Percentiles rank a stretch among this genome's conserved stretches.
Conservation (phyloP, 2,329 filamentous ascomycete genomes). For the Fusarium continuum region DNA sequence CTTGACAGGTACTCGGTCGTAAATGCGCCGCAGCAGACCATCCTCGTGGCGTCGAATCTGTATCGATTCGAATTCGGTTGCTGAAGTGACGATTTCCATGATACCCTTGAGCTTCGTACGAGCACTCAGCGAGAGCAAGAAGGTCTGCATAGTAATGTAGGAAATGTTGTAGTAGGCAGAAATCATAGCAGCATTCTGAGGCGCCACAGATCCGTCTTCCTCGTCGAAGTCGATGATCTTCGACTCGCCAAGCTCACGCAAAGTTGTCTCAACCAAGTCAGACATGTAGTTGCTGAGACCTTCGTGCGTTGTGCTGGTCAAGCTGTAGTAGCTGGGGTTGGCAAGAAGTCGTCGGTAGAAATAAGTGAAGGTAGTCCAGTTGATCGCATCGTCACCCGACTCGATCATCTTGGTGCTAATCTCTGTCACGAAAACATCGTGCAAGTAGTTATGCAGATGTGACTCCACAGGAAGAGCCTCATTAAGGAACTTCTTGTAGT, state of each 20-base stretch:
- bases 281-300: constrained; percentile 94
- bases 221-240: constrained; percentile 97
- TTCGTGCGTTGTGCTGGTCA: constrained; percentile 88
- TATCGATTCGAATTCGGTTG: constrained; percentile 94
- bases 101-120: constrained; percentile 97
- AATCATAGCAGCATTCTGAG: constrained; percentile 97
- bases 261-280: constrained; percentile 89
- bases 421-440: constrained; percentile 96
- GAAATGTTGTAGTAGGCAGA: constrained; percentile 99
- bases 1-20: constrained; percentile 94
- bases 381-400: constrained; percentile 95
- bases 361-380: constrained; percentile 98
- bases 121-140: constrained; percentile 87
- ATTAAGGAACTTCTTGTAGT: constrained; percentile 98
- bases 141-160: constrained; percentile 99
- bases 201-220: constrained; percentile 87
- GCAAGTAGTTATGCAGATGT: constrained; percentile 88
- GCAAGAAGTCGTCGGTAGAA: constrained; percentile 95
- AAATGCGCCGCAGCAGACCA: constrained; percentile 85
- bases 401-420: constrained; percentile 96
- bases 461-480: constrained; percentile 96
- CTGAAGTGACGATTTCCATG: constrained; percentile 94
- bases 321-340: constrained; percentile 95
- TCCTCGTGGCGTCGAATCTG: constrained; percentile 96
- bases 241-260: constrained; percentile 89